Conservation (phyloP, 2,329 filamentous ascomycete genomes). For the Paracamarosporium sp. region DNA sequence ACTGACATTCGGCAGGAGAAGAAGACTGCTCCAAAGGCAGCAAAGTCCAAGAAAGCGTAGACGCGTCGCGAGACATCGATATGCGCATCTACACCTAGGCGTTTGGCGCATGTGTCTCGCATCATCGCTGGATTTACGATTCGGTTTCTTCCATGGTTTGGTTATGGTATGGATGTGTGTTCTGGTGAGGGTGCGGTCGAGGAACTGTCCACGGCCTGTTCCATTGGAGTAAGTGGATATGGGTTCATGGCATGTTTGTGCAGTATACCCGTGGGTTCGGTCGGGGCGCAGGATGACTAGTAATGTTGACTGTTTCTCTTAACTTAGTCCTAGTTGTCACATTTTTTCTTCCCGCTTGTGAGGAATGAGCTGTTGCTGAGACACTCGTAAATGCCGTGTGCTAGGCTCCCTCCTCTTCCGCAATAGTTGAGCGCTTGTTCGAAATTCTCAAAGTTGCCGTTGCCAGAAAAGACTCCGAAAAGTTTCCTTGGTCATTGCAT, state of each 20-base stretch:
- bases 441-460: too few species aligned
- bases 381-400: too few species aligned
- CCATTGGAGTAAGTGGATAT: not conserved
- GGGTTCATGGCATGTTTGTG: not conserved
- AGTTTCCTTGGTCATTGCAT: not conserved
- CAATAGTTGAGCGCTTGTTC: too few species aligned
- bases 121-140: not conserved
- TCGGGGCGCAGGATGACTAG: not conserved
- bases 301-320: not conserved
- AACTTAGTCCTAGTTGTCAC: too few species aligned
- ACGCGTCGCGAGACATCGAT: not conserved
- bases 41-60: constrained; percentile 15
- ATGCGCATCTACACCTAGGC: not conserved
- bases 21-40: constrained; percentile 17
- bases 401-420: too few species aligned
- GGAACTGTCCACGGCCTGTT: not conserved
- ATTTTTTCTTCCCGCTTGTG: not conserved
- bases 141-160: not conserved
- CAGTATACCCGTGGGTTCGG: not conserved
- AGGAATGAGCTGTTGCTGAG: too few species aligned
- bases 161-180: not conserved
- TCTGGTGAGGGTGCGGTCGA: not conserved
- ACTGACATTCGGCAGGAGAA: constrained; percentile 15
- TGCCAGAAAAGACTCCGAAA: not conserved
- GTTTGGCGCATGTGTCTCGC: not conserved